Base-by-base conservation (phyloP, 371 early-diverging fungal genomes). In the Rhizopus microsporus region DNA sequence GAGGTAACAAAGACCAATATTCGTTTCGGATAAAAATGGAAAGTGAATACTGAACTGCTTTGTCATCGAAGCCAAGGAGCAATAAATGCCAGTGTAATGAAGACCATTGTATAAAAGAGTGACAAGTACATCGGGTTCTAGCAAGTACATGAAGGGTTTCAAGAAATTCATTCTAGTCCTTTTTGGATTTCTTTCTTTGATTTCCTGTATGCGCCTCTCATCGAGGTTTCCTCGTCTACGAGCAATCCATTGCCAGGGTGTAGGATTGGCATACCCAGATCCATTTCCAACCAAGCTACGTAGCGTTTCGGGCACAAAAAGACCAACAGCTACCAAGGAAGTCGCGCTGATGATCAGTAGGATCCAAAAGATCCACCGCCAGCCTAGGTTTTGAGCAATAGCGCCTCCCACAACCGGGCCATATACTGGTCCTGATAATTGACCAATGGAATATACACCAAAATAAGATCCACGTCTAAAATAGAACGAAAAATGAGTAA, bases 391-490 rank as follows among this genome's bases (percentile, higher is more conserved):
- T 42, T 59, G 17, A 5, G 56, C 23, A 31, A 65, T 23, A 3
- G 60, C 42, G 33, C 65, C 65, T 13, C 65, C 65, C 17, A 56
- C 23, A 29, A 82, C 71, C 10, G 85, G 84, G 0, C 85, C 83
- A 7, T 77, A 29, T 10, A 71, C 47, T 9, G 75, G 75, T 10
- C 59, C 67, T 5, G 57, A 4, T n/a, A 63, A 31, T 17, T 75
- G 72, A 0, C 87, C 86, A 13, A 78, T 48, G 40, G 77, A 84
- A 52, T 70, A 84, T 2, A 83, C 50, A 0, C 86, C 87, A 64
- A 84, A 73, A 30, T 80, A 83, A 2, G 75, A 56, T 1, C 86
- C 86, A 15, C 86, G 81, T 17, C 59, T 52, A 23, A 38, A 37
- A 17, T 7, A 37, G 13, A 37, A 37, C 2, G 38, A 13, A 10